These are phyloP conservation scores for Strigomonas culicis DNA, from an alignment of 208 protist species.

Conservation along the genomic window DNA sequence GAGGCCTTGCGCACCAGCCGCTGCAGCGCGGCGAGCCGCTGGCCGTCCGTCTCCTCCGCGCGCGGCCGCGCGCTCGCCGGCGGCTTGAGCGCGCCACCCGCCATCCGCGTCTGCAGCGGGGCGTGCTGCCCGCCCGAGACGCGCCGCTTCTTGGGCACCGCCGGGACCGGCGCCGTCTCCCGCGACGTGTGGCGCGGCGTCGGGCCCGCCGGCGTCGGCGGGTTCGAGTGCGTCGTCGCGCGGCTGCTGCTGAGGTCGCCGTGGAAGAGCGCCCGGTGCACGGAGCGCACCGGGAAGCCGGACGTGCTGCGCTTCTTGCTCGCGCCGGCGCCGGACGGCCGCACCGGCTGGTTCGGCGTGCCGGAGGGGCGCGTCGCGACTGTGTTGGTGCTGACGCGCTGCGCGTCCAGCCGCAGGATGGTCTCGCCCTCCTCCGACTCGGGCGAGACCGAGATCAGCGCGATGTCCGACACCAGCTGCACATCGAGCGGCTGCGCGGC, in stretches of 20 bases:
- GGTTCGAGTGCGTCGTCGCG: background rate
- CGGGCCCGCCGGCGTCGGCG: background rate
- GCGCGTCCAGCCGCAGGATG: conserved; percentile 15
- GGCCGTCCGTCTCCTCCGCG: background rate
- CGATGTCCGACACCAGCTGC: conserved; percentile 18
- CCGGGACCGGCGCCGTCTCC: no score
- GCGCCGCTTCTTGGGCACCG: no score
- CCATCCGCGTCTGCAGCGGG: no score
- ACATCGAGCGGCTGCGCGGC: conserved; percentile 17
- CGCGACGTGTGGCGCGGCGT: no score
- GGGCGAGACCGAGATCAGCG: conserved; percentile 33
- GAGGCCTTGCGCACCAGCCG: conserved; percentile 2
- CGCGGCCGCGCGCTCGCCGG: no score
- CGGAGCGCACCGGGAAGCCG: conserved; percentile 11
- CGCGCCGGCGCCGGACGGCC: background rate
- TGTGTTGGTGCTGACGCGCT: conserved; percentile 13
- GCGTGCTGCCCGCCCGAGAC: no score
- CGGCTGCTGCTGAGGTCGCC: conserved; percentile 1
- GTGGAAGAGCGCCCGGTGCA: conserved; percentile 6
- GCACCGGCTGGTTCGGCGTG: background rate
- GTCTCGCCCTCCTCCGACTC: conserved; percentile 22
- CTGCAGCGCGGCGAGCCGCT: background rate
- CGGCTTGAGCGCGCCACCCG: no score
- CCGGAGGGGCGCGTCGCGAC: background rate
- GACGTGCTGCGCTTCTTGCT: conserved; percentile 3